A percentile compares a stretch with the other conserved stretches of the same genome.
Evolutionary conservation across 2,329 filamentous ascomycete species (phyloP).

Genomic region (Fusarium sp.): DNA sequence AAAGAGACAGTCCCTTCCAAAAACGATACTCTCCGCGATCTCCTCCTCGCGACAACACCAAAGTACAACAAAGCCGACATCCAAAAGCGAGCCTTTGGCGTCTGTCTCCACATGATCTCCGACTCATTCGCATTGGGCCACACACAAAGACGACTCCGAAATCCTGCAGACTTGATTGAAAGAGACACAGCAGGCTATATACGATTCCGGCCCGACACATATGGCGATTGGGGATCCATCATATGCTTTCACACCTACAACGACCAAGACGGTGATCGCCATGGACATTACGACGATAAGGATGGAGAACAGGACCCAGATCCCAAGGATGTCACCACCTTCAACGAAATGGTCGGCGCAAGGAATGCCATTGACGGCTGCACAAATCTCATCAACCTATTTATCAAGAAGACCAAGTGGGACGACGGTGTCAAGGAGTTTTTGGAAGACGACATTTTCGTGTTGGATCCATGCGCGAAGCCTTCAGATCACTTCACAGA

Average conservation of each 20-base stretch:
- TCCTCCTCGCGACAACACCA: slow-evolving; percentile 30
- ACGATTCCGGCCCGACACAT: slow-evolving; percentile 25
- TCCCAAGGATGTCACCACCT: slow-evolving; percentile 18
- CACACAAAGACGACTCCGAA: slow-evolving; percentile 20
- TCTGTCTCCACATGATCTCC: slow-evolving; percentile 35
- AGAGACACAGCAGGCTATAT: slow-evolving; percentile 28
- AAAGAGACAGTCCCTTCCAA: slow-evolving; percentile 10
- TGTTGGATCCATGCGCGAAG: slow-evolving; percentile 8
- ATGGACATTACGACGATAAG: slow-evolving; percentile 30
- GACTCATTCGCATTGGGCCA: slow-evolving; percentile 38
- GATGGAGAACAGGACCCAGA: slow-evolving; percentile 14
- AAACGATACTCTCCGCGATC: slow-evolving; percentile 17
- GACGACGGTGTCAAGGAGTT: slow-evolving; percentile 21
- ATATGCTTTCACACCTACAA: slow-evolving; percentile 30
- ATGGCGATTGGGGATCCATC: slow-evolving; percentile 25
- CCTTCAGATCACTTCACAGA: slow-evolving; percentile 33
- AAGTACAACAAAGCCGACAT: slow-evolving; percentile 25
- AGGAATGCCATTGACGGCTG: slow-evolving; percentile 23
- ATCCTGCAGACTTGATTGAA: slow-evolving; percentile 12
- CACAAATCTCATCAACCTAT: slow-evolving; percentile 21
- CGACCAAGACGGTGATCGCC: slow-evolving; percentile 23
- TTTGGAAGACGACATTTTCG: slow-evolving; percentile 23
- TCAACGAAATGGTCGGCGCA: slow-evolving; percentile 27
- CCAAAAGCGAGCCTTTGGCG: slow-evolving; percentile 22
- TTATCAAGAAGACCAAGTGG: slow-evolving; percentile 21